A percentile compares a stretch with the other conserved stretches of the same genome.
Conservation (phyloP, 2,329 filamentous ascomycete species). For the Paecilomyces niveus region DNA sequence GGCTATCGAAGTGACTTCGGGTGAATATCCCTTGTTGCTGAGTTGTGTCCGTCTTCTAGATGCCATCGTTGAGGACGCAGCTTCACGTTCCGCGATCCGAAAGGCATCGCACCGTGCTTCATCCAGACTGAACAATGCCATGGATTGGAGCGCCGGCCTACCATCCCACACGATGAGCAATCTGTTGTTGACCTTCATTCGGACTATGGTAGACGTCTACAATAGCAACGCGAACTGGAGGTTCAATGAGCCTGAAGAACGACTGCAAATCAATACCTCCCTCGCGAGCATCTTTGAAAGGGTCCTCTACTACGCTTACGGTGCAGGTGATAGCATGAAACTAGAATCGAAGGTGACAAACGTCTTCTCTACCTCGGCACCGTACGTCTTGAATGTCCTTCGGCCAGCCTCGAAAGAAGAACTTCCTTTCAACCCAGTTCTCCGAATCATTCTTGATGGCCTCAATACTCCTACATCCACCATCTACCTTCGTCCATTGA, state of each 20-base stretch:
- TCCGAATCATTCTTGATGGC: conserved; percentile 61
- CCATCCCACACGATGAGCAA: conserved; percentile 70
- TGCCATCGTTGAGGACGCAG: conserved; percentile 66
- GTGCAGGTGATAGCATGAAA: conserved; percentile 57
- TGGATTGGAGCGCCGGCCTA: conserved; percentile 58
- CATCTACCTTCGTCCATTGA: conserved; percentile 50
- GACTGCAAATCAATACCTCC: conserved; percentile 59
- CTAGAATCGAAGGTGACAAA: conserved; percentile 48
- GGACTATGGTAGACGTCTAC: conserved; percentile 72
- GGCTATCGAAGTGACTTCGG: conserved; percentile 70
- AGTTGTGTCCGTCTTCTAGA: conserved; percentile 69
- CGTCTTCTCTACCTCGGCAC: conserved; percentile 64
- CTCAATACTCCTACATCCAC: conserved; percentile 56
- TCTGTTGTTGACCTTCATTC: conserved; percentile 65
- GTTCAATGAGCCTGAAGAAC: conserved; percentile 62
- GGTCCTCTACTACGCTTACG: conserved; percentile 65
- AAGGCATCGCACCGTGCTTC: conserved; percentile 26
- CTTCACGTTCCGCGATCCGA: conserved; percentile 45
- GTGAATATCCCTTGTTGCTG: conserved; percentile 69
- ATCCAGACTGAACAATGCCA: conserved; percentile 21
- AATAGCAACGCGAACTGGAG: conserved; percentile 84
- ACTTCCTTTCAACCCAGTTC: conserved; percentile 68
- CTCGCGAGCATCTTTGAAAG: conserved; percentile 65
- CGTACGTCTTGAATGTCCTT: conserved; percentile 70
- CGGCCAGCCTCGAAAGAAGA: conserved; percentile 62